phyloP scores from a whole-genome alignment of 2,329 filamentous ascomycete species.

The Colletotrichum cordylinicola region DNA sequence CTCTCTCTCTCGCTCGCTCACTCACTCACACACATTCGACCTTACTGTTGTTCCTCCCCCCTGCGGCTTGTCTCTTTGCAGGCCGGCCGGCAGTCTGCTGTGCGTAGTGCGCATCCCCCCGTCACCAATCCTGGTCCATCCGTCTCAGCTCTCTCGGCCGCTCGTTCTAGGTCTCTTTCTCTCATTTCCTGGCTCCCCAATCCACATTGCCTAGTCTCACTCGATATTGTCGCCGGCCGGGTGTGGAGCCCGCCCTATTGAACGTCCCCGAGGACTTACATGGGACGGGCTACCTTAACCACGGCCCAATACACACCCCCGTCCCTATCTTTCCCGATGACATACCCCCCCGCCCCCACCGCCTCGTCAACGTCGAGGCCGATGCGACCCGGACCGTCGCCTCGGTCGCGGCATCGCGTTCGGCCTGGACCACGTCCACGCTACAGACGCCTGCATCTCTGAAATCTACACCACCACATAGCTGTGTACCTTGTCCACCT shows the following conservation, averaged over 20 bases:
- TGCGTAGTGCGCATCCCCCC: neutral
- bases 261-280: slow-evolving; percentile 7
- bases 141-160: neutral
- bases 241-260: neutral
- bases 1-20: too few relatives aligned
- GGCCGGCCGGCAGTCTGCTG: neutral
- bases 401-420: slow-evolving; percentile 13
- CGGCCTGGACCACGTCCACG: neutral
- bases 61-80: slow-evolving; percentile 12
- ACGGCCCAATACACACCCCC: neutral
- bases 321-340: slow-evolving; percentile 23
- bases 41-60: neutral
- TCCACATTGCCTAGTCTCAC: neutral
- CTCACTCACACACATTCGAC: neutral
- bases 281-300: slow-evolving; percentile 8
- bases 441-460: neutral
- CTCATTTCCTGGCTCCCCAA: neutral
- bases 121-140: neutral
- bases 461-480: neutral
- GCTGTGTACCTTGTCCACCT: neutral
- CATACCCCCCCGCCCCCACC: slow-evolving; percentile 13
- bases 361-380: neutral
- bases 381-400: slow-evolving; percentile 17
- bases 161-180: neutral
- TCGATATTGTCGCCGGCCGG: neutral